Evolutionary conservation across 352 stramenopile genomes (phyloP).

Genomic region (Globisporangium orthogonon): DNA sequence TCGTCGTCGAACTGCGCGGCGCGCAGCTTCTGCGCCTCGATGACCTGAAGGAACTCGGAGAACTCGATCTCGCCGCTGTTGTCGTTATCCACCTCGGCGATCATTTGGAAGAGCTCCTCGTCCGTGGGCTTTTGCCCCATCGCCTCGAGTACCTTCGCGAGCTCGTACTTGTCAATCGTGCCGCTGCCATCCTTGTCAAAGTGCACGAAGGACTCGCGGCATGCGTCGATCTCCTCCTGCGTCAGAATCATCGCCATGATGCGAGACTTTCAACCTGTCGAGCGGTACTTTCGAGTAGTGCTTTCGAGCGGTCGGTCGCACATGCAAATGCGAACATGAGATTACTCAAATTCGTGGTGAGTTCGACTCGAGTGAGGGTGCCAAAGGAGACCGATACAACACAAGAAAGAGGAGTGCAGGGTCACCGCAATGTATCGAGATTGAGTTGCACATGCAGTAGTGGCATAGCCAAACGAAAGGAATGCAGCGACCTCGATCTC

Average conservation of each 20-base stretch:
- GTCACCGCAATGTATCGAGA: too few relatives aligned
- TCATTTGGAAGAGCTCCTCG: slow-evolving; percentile 97
- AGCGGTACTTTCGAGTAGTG: too few relatives aligned
- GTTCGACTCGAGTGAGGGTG: not conserved
- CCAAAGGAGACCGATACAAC: too few relatives aligned
- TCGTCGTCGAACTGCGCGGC: slow-evolving; percentile 94
- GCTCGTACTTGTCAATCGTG: slow-evolving; percentile 94
- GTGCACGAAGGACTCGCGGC: slow-evolving; percentile 94
- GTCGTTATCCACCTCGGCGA: slow-evolving; percentile 91
- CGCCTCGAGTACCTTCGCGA: slow-evolving; percentile 93
- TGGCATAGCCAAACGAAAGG: not conserved
- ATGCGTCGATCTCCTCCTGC: slow-evolving; percentile 95
- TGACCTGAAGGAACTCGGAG: slow-evolving; percentile 95
- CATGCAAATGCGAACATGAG: not conserved
- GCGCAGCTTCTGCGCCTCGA: slow-evolving; percentile 95
- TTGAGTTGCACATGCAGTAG: not conserved
- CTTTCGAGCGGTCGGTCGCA: not conserved
- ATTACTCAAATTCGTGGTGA: too few relatives aligned
- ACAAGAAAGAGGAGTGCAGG: too few relatives aligned
- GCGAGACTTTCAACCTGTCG: not conserved
- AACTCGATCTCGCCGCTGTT: slow-evolving; percentile 97
- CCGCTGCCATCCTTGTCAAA: slow-evolving; percentile 95
- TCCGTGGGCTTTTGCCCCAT: slow-evolving; percentile 97
- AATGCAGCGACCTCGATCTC: too few relatives aligned
- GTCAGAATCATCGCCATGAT: slow-evolving; percentile 82